phyloP scores from a whole-genome alignment of 208 protist species.

The Crithidia acanthocephali region DNA sequence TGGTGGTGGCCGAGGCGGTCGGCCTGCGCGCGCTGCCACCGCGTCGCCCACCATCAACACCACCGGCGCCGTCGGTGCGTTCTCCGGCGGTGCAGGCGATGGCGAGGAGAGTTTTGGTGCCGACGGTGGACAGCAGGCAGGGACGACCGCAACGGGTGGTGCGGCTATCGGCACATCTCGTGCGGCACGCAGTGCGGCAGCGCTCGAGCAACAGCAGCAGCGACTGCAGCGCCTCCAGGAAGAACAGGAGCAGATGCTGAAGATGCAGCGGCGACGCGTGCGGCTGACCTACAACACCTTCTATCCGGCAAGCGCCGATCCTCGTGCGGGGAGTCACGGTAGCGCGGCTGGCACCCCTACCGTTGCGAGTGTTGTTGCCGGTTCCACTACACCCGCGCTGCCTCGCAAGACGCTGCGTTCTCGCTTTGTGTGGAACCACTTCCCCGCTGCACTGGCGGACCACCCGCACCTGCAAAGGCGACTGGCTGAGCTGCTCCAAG shows the following conservation, averaged over 20 bases:
- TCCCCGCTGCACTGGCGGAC: neutral
- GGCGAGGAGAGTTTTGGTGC: too few relatives aligned
- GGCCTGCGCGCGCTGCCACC: neutral
- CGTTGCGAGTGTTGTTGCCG: neutral
- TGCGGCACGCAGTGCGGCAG: neutral
- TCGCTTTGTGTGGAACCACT: constrained; percentile 25
- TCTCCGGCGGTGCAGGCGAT: too few relatives aligned
- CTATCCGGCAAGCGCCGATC: neutral
- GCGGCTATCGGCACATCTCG: neutral
- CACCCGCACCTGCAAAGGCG: neutral
- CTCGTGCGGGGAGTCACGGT: too few relatives aligned
- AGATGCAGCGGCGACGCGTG: constrained; percentile 24
- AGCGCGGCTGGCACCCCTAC: too few relatives aligned
- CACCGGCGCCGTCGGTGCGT: neutral
- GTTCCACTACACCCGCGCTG: neutral
- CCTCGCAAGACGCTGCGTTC: neutral
- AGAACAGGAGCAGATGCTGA: constrained; percentile 16
- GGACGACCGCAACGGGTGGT: too few relatives aligned
- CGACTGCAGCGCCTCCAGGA: constrained; percentile 9
- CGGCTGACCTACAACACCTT: constrained; percentile 31
- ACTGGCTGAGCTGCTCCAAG: constrained; percentile 2
- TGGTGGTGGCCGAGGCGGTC: neutral
- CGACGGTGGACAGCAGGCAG: neutral
- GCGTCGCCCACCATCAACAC: constrained; percentile 4
- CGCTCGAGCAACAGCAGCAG: constrained; percentile 20